Evolutionary conservation across 2,329 filamentous ascomycete genomes (phyloP).

Genomic region (Arthrinium phaeospermum): DNA sequence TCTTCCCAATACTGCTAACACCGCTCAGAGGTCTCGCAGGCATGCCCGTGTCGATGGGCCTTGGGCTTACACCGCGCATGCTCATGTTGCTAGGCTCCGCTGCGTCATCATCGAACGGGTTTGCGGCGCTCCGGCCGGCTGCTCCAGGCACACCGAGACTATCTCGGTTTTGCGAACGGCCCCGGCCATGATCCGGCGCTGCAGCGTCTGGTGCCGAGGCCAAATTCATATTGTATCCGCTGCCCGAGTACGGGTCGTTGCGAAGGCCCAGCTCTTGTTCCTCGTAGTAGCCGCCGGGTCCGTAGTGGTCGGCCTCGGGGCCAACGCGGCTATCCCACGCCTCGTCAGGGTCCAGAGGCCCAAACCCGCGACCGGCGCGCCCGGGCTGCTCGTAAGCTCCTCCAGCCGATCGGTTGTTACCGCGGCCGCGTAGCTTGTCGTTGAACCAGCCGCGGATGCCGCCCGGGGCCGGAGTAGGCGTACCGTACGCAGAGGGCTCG

Average conservation of each 20-base stretch:
- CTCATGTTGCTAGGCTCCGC: conserved; percentile 66
- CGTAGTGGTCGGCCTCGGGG: conserved; percentile 70
- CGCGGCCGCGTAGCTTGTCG: conserved; percentile 68
- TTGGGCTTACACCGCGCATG: conserved; percentile 75
- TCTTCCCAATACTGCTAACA: conserved; percentile 38
- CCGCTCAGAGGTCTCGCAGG: conserved; percentile 30
- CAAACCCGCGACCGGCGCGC: conserved; percentile 62
- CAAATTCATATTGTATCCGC: conserved; percentile 57
- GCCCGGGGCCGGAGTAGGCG: conserved; percentile 61
- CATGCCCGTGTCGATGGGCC: conserved; percentile 66
- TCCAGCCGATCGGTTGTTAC: conserved; percentile 68
- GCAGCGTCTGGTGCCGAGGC: conserved; percentile 41
- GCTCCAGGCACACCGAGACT: conserved; percentile 41
- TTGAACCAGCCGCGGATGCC: conserved; percentile 77
- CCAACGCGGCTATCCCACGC: conserved; percentile 85
- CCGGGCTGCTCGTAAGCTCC: conserved; percentile 72
- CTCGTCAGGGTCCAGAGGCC: conserved; percentile 79
- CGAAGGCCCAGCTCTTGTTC: conserved; percentile 72
- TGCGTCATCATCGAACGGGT: conserved; percentile 75
- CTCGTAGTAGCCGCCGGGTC: conserved; percentile 70
- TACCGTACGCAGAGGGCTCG: conserved; percentile 50
- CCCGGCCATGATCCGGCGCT: conserved; percentile 43
- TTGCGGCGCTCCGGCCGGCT: conserved; percentile 48
- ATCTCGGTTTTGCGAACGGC: conserved; percentile 47
- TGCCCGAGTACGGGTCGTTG: conserved; percentile 36